Base-by-base conservation (phyloP, 2,329 filamentous ascomycete species). In the Incumbomyces delicatus region DNA sequence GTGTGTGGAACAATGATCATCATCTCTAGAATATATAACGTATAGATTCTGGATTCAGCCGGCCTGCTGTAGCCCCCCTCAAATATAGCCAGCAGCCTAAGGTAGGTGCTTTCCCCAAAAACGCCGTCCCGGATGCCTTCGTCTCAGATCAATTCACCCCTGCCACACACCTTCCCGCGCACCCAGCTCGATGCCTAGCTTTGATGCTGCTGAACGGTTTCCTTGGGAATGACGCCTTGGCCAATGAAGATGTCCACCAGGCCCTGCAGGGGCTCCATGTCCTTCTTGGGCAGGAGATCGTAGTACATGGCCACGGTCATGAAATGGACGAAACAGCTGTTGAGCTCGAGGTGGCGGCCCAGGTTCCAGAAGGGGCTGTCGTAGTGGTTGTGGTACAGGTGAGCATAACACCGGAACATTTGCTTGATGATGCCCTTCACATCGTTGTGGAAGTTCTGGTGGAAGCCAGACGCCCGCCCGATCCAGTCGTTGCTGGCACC, bases 381-480 rank as follows among this genome's bases (percentile, higher is more conserved):
- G 66, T 87, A 98, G 67, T 98, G 92, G 48, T 89, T 87, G 77
- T 94, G 95, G 73, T 98, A 98, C 51, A 98, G 80, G 67, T 98
- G 92, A 40, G 92, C 84, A 62, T 98, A 98, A 57, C 95, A 90
- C 50, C 92, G 85, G 75, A 98, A 96, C 84, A 98, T 96, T 69
- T 95, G 92, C 59, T 89, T 85, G 72, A 95, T 90, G 60, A 95
- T 92, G 55, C 83, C 83, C 72, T 94, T 88, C 72, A 90, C 92
- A 57, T 95, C 88, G 51, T 83, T 80, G 58, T 90, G 75, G 65
- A 95, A 96, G 55, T 87, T 85, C 53, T 85, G 80, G 2, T 92
- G 92, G 66, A 98, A 98, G 3, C 90, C 90, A 50, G 86, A 92
- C 39, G 85, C 79, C 70, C 94, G 94, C 60, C 92, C 92, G 48